Conservation (phyloP, 768 basidiomycete genomes). For the Lactarius trivialis region DNA sequence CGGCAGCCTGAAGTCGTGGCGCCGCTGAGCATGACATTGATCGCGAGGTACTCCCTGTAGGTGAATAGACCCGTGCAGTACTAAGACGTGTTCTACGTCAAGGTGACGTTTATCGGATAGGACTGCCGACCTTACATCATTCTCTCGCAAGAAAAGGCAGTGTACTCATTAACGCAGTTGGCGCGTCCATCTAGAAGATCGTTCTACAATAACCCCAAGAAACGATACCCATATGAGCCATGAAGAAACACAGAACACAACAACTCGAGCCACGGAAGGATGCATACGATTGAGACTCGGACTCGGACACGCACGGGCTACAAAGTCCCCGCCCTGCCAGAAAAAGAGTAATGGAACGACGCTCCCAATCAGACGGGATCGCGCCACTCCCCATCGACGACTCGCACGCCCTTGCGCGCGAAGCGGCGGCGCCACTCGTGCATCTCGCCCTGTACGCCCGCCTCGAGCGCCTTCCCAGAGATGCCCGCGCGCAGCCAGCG, state of each 20-base stretch:
- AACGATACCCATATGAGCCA: not conserved
- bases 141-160: too few relatives aligned
- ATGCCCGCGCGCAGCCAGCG: constrained; percentile 69
- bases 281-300: not conserved
- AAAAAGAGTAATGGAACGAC: not conserved
- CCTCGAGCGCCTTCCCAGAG: constrained; percentile 54
- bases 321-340: not conserved
- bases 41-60: too few relatives aligned
- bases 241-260: not conserved
- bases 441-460: constrained; percentile 81
- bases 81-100: too few relatives aligned
- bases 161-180: not conserved
- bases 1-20: too few relatives aligned
- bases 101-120: not conserved
- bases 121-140: not conserved
- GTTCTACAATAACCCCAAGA: not conserved
- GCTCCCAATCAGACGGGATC: constrained; percentile 23
- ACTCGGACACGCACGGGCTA: not conserved
- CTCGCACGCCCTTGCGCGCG: constrained; percentile 46
- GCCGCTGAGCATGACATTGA: too few relatives aligned
- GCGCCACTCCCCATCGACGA: constrained; percentile 72
- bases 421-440: constrained; percentile 63
- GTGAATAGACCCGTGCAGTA: too few relatives aligned
- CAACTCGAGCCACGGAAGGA: too few relatives aligned
- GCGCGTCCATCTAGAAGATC: not conserved